Percentiles rank a stretch among this genome's conserved stretches.
Evolutionary conservation across 768 basidiomycete species (phyloP).

Genomic region (Galerina marginata): DNA sequence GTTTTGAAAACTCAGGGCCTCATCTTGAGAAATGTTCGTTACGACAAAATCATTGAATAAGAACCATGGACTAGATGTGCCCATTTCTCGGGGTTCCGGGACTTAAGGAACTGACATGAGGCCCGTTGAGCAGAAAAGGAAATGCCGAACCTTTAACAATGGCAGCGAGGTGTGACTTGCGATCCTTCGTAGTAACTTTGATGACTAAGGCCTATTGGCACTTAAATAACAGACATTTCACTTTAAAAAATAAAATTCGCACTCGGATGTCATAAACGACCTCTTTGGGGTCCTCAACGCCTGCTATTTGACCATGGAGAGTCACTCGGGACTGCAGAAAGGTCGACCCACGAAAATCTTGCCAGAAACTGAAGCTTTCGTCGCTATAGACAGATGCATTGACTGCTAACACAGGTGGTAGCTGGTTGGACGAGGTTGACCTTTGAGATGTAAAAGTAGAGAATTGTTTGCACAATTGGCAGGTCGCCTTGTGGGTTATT

Average conservation of each 20-base stretch:
- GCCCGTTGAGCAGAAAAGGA: background rate
- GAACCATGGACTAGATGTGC: constrained; percentile 73
- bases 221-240: background rate
- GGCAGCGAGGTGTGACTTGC: constrained; percentile 84
- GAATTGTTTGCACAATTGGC: constrained; percentile 81
- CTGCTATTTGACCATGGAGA: constrained; percentile 64
- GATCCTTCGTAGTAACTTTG: constrained; percentile 75
- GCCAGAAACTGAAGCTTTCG: constrained; percentile 78
- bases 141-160: constrained; percentile 73
- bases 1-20: constrained; percentile 87
- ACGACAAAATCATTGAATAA: constrained; percentile 98
- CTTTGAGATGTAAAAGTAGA: constrained; percentile 74
- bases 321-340: constrained; percentile 67
- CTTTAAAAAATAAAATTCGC: constrained; percentile 27
- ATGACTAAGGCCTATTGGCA: constrained; percentile 75
- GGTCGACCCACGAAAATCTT: constrained; percentile 59
- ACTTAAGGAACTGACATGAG: constrained; percentile 46
- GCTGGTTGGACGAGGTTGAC: constrained; percentile 61
- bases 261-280: constrained; percentile 79
- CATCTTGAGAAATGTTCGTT: constrained; percentile 79
- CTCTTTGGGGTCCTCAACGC: constrained; percentile 57
- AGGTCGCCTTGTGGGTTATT: constrained; percentile 85
- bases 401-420: constrained; percentile 86
- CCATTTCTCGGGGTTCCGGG: constrained; percentile 63
- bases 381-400: constrained; percentile 84